These are phyloP conservation scores for Crithidia thermophila DNA, from an alignment of 208 protist species.

Conservation along the genomic window DNA sequence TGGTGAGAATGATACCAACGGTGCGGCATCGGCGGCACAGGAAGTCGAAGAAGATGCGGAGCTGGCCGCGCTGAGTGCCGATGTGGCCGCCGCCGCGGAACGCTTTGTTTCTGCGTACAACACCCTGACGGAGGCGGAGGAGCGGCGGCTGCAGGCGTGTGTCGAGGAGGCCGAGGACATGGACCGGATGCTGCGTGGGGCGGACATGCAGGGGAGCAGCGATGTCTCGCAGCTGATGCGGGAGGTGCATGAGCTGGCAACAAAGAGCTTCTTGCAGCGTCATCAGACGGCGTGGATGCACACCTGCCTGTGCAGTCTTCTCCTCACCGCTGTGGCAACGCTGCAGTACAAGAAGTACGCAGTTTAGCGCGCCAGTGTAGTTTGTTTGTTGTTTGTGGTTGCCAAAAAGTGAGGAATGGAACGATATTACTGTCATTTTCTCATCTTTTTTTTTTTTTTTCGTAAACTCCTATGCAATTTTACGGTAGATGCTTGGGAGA, in stretches of 20 bases:
- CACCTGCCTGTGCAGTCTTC: conserved; percentile 26
- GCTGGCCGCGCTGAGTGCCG: background rate
- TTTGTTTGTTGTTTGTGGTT: background rate
- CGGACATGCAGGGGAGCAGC: background rate
- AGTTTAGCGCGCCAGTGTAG: background rate
- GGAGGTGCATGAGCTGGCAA: conserved; percentile 30
- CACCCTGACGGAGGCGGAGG: background rate
- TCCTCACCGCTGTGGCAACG: conserved; percentile 22
- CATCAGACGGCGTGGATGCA: conserved; percentile 20
- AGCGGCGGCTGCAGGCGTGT: conserved; percentile 4
- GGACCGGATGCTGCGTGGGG: conserved; percentile 12
- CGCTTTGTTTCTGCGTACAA: background rate
- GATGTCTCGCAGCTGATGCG: conserved; percentile 7
- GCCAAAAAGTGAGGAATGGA: background rate
- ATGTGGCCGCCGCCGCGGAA: background rate
- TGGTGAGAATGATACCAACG: too few relatives aligned
- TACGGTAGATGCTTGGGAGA: too few relatives aligned
- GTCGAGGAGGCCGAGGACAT: conserved; percentile 11
- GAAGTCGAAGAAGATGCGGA: background rate
- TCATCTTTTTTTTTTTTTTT: background rate
- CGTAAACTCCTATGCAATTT: too few relatives aligned
- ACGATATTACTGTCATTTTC: too few relatives aligned
- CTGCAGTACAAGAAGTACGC: conserved; percentile 41
- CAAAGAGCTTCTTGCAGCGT: conserved; percentile 4
- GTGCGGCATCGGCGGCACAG: background rate